A percentile compares a stretch with the other conserved stretches of the same genome.
Conservation (phyloP, 139 green algal genomes). For the Volvox africanus region DNA sequence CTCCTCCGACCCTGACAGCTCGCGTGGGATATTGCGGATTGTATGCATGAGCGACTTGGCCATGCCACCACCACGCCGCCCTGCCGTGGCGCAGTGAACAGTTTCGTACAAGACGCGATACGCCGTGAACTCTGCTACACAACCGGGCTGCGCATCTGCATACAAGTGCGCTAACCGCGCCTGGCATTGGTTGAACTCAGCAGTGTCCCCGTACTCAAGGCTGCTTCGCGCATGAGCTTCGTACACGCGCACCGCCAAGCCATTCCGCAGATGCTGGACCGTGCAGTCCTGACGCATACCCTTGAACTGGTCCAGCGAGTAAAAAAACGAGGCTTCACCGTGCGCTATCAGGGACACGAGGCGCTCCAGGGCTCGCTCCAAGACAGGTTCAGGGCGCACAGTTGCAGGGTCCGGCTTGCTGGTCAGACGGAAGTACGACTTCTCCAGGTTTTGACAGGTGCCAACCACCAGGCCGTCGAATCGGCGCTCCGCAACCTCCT, state of each 20-base stretch:
- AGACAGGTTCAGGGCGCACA: constrained; percentile 78
- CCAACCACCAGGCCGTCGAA: constrained; percentile 39
- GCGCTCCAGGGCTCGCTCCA: constrained; percentile 69
- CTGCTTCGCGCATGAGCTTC: constrained; percentile 85
- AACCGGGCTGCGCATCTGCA: constrained; percentile 59
- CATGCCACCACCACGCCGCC: constrained; percentile 42
- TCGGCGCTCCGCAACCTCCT: constrained; percentile 2
- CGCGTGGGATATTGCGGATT: constrained; percentile 53
- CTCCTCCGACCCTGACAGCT: constrained; percentile 51
- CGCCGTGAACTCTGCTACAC: constrained; percentile 65
- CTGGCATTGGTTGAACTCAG: constrained; percentile 95
- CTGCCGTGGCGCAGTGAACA: constrained; percentile 44
- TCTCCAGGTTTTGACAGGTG: constrained; percentile 74
- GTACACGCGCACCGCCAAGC: constrained; percentile 83
- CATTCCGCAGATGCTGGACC: constrained; percentile 85
- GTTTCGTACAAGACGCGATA: constrained; percentile 78
- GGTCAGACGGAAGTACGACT: constrained; percentile 90
- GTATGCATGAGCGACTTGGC: constrained; percentile 72
- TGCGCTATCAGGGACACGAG: constrained; percentile 59
- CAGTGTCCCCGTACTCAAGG: constrained; percentile 89
- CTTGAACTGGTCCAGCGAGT: constrained; percentile 92
- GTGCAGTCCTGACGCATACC: constrained; percentile 92
- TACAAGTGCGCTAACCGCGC: constrained; percentile 79
- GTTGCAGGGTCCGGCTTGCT: constrained; percentile 70
- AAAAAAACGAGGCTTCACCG: constrained; percentile 76